Conservation (phyloP, 208 protist species). For the Wallacemonas sp. region DNA sequence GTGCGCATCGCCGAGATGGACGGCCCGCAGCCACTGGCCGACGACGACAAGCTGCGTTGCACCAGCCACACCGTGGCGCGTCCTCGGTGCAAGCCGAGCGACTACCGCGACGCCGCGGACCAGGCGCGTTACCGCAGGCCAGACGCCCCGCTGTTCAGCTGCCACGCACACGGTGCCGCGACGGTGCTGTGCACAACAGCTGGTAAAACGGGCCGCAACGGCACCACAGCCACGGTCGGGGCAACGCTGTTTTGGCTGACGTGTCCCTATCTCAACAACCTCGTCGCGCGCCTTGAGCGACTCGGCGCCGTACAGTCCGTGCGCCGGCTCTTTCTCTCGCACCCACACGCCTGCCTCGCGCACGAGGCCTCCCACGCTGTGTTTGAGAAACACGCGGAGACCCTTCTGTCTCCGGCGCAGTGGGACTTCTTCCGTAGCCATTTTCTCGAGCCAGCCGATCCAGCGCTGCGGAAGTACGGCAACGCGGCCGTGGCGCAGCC, state of each 20-base stretch:
- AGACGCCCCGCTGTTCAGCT: slow-evolving; percentile 59
- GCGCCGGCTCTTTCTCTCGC: slow-evolving; percentile 20
- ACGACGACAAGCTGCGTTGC: not conserved
- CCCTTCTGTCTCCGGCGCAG: slow-evolving; percentile 37
- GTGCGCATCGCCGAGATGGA: no score
- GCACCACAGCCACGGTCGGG: slow-evolving; percentile 65
- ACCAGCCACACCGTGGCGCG: not conserved
- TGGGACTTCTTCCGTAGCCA: slow-evolving; percentile 73
- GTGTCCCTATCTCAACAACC: slow-evolving; percentile 73
- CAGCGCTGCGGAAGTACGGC: slow-evolving; percentile 51
- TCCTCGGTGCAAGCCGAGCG: slow-evolving; percentile 20
- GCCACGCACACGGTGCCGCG: slow-evolving; percentile 40
- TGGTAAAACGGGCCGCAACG: slow-evolving; percentile 71
- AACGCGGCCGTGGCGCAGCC: slow-evolving; percentile 79
- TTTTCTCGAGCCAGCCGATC: slow-evolving; percentile 28
- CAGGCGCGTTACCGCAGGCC: slow-evolving; percentile 57
- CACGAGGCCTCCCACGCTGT: slow-evolving; percentile 63
- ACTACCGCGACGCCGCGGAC: slow-evolving; percentile 56
- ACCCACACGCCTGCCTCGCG: slow-evolving; percentile 9
- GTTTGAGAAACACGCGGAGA: slow-evolving; percentile 39
- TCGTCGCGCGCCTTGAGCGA: slow-evolving; percentile 74
- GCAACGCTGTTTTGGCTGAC: slow-evolving; percentile 87
- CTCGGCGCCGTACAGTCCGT: slow-evolving; percentile 44
- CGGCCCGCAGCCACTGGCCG: not conserved
- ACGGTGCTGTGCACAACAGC: slow-evolving; percentile 75